Evolutionary conservation across 306 rosid species (phyloP).

Genomic region (Gastrolobium bilobum): DNA sequence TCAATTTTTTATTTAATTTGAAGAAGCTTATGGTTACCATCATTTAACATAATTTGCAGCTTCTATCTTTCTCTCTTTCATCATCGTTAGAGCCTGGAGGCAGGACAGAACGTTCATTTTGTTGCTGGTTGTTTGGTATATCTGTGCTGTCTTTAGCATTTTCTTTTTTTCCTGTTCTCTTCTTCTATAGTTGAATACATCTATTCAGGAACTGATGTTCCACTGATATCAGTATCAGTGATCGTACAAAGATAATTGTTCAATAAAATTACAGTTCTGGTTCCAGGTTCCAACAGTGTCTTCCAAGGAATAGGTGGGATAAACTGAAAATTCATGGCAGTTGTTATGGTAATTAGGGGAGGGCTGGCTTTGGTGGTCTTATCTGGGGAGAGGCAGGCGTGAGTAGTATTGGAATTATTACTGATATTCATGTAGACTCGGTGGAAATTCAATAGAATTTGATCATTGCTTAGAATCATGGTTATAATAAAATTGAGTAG

Average conservation of each 20-base stretch:
- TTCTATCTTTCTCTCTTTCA: too few species aligned
- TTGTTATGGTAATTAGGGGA: background rate
- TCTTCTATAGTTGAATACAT: background rate
- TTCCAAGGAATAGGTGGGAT: background rate
- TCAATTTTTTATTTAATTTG: too few species aligned
- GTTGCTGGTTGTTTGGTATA: too few species aligned
- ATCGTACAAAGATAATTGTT: background rate
- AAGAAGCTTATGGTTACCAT: too few species aligned
- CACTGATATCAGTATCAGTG: slow-evolving; percentile 9
- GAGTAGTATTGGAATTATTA: background rate
- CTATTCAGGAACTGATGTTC: background rate
- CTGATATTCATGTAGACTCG: background rate
- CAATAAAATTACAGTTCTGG: background rate
- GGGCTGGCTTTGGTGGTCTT: background rate
- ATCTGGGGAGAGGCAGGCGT: background rate
- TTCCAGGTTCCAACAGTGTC: background rate
- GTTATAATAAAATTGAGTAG: background rate
- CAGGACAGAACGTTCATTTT: too few species aligned
- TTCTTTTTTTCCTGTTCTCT: background rate
- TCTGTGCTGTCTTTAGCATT: background rate
- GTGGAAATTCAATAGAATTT: background rate
- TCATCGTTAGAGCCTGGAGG: too few species aligned
- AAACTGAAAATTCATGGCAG: background rate
- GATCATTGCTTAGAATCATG: background rate
- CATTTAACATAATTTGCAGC: too few species aligned